These are phyloP conservation scores for Aeminium ludgeri DNA, from an alignment of 495 filamentous ascomycete species.

Conservation along the genomic window DNA sequence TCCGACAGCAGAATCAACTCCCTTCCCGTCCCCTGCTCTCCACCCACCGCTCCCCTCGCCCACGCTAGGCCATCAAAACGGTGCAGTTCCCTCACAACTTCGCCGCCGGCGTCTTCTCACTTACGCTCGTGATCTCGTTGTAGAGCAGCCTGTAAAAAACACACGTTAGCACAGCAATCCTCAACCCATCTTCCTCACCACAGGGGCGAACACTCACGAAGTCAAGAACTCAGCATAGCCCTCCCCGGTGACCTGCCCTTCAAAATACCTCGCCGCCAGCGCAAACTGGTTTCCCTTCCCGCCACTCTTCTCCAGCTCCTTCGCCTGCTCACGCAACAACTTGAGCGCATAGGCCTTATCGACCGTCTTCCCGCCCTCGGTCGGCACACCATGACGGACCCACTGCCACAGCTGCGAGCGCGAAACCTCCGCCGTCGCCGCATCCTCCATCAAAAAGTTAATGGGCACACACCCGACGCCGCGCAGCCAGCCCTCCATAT, in stretches of 20 bases:
- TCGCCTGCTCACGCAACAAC: conserved; percentile 73
- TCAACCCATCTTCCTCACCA: not conserved
- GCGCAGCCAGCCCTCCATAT: conserved; percentile 97
- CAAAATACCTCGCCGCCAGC: conserved; percentile 83
- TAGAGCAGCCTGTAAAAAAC: conserved; percentile 51
- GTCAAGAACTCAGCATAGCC: conserved; percentile 97
- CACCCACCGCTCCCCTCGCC: no score
- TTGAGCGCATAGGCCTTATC: conserved; percentile 80
- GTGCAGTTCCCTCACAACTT: conserved; percentile 58
- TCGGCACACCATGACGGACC: conserved; percentile 69
- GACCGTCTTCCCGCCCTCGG: conserved; percentile 78
- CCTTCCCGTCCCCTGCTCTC: no score
- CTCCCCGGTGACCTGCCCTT: conserved; percentile 84
- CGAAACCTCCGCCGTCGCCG: conserved; percentile 89
- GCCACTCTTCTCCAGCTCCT: conserved; percentile 54
- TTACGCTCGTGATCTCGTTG: conserved; percentile 83
- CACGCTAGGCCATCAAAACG: no score
- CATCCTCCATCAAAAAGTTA: conserved; percentile 99
- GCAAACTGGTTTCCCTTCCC: conserved; percentile 84
- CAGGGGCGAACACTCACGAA: conserved; percentile 32
- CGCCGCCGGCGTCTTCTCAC: conserved; percentile 42
- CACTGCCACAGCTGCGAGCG: conserved; percentile 94
- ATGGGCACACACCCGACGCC: conserved; percentile 94
- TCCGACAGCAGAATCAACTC: no score
- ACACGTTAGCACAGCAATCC: conserved; percentile 12